Evolutionary conservation across 164 flowering plant species (phyloP).

Genomic region (Dillenia suffruticosa): DNA sequence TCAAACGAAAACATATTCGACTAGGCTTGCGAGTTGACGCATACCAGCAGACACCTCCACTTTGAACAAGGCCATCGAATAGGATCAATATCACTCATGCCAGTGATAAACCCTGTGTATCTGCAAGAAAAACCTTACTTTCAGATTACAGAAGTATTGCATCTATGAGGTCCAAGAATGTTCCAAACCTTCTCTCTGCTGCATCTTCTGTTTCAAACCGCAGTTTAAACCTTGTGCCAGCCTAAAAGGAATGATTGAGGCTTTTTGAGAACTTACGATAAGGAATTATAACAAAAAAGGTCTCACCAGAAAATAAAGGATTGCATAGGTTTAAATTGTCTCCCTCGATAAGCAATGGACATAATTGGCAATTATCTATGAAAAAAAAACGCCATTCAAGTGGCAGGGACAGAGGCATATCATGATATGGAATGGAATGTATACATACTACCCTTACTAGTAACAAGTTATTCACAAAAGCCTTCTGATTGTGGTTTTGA

Average conservation of each 20-base stretch:
- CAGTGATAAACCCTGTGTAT: slow-evolving; percentile 69
- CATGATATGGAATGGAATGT: no score
- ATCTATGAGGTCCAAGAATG: background rate
- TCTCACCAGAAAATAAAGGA: no score
- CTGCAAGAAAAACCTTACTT: slow-evolving; percentile 26
- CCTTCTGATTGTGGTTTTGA: no score
- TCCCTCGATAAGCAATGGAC: no score
- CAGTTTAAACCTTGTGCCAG: slow-evolving; percentile 87
- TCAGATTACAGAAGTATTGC: no score
- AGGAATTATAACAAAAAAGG: slow-evolving; percentile 38
- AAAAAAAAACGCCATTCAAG: no score
- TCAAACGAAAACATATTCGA: no score
- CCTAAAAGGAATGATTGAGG: slow-evolving; percentile 37
- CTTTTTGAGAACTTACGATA: slow-evolving; percentile 57
- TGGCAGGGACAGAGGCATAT: no score
- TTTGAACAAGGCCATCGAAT: slow-evolving; percentile 82
- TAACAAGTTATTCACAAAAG: no score
- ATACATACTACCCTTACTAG: no score
- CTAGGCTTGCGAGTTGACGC: slow-evolving; percentile 5
- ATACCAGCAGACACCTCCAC: slow-evolving; percentile 86
- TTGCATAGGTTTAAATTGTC: no score
- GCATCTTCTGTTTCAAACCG: slow-evolving; percentile 87
- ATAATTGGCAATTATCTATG: no score
- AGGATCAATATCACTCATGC: slow-evolving; percentile 77
- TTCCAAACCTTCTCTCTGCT: slow-evolving; percentile 70